phyloP scores from a whole-genome alignment of 2,329 filamentous ascomycete species.

The Stromatinia cepivora region DNA sequence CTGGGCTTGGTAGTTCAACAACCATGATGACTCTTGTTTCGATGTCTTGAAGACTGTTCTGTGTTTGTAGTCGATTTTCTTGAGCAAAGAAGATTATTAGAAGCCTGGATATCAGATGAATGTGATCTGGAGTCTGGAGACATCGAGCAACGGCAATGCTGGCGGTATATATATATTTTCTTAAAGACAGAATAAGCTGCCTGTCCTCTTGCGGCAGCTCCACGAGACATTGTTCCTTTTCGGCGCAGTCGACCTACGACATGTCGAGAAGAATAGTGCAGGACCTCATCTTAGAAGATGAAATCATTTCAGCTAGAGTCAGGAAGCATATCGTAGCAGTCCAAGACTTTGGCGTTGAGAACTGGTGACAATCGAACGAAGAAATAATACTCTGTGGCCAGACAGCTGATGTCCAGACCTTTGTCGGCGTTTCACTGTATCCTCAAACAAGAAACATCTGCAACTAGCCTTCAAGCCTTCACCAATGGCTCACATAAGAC shows the following conservation, averaged over 20 bases:
- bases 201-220: not conserved
- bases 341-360: not conserved
- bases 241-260: not conserved
- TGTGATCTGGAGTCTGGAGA: not conserved
- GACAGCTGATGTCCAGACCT: not conserved
- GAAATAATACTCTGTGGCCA: not conserved
- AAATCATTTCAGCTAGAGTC: not conserved
- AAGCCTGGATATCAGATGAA: not conserved
- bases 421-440: not conserved
- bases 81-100: no score
- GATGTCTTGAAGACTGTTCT: not conserved
- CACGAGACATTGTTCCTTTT: not conserved
- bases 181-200: not conserved
- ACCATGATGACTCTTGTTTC: not conserved
- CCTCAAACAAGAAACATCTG: not conserved
- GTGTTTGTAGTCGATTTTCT: not conserved
- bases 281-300: not conserved
- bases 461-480: not conserved
- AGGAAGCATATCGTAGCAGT: not conserved
- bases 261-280: not conserved
- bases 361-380: not conserved
- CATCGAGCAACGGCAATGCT: not conserved
- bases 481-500: not conserved
- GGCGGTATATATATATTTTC: not conserved
- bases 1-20: conserved; percentile 1